Percentiles rank a stretch among this genome's conserved stretches.
Conservation (phyloP, 2,329 filamentous ascomycete species). For the Mycogone perniciosa region DNA sequence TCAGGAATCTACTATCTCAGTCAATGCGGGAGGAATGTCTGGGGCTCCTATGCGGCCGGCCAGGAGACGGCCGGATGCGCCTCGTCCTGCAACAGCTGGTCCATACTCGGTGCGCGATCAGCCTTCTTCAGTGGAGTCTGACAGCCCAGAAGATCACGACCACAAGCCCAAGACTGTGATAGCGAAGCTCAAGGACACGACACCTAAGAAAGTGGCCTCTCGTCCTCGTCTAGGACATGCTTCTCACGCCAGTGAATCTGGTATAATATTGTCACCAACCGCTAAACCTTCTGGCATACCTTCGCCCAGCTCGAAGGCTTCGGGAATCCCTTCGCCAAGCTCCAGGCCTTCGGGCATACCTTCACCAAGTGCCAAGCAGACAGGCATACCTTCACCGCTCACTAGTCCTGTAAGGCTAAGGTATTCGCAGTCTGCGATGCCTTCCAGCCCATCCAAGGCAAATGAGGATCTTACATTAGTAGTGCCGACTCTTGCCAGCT, state of each 20-base stretch:
- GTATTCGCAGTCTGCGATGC: slow-evolving; percentile 25
- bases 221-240: slow-evolving; percentile 42
- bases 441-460: slow-evolving; percentile 39
- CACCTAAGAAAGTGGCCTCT: slow-evolving; percentile 46
- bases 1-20: slow-evolving; percentile 38
- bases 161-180: slow-evolving; percentile 41
- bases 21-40: slow-evolving; percentile 52
- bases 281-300: slow-evolving; percentile 13
- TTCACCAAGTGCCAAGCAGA: slow-evolving; percentile 11
- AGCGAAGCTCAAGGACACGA: slow-evolving; percentile 45
- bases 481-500: slow-evolving; percentile 39
- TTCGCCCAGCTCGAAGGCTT: slow-evolving; percentile 13
- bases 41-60: slow-evolving; percentile 57
- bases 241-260: slow-evolving; percentile 46
- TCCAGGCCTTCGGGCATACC: too few species aligned
- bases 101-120: slow-evolving; percentile 58
- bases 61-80: slow-evolving; percentile 51
- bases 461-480: slow-evolving; percentile 50
- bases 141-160: slow-evolving; percentile 41
- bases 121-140: slow-evolving; percentile 24
- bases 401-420: slow-evolving; percentile 36
- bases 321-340: too few species aligned
- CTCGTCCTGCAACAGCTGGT: slow-evolving; percentile 57
- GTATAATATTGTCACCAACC: slow-evolving; percentile 36
- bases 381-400: slow-evolving; percentile 34